These are phyloP conservation scores for Tanacetum coccineum DNA, from an alignment of 129 eudicot species.

Conservation along the genomic window DNA sequence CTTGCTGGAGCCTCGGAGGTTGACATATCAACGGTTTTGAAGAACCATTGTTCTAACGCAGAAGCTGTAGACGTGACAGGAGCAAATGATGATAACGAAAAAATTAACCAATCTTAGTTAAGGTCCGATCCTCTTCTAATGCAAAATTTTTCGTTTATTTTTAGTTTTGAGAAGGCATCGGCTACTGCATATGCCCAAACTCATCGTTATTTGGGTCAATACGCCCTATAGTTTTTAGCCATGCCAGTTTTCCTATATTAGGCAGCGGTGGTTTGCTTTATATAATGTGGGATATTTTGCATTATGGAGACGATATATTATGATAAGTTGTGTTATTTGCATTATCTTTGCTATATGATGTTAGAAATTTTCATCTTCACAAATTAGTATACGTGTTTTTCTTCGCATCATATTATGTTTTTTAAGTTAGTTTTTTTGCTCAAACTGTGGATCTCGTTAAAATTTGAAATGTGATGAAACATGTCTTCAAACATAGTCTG, in stretches of 20 bases:
- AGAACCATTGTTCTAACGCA: slow-evolving; percentile 66
- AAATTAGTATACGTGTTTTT: not conserved
- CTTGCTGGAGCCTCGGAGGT: slow-evolving; percentile 67
- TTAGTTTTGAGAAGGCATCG: too few species aligned
- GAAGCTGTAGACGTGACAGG: slow-evolving; percentile 23
- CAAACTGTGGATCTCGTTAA: not conserved
- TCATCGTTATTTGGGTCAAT: not conserved
- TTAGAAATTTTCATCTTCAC: not conserved
- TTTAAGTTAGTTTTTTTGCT: not conserved
- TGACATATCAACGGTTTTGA: slow-evolving; percentile 64
- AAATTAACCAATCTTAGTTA: too few species aligned
- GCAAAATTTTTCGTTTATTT: too few species aligned
- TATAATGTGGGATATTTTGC: not conserved
- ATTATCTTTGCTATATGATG: not conserved
- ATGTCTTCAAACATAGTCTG: not conserved
- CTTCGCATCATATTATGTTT: not conserved
- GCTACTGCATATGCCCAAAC: not conserved
- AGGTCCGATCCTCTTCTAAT: too few species aligned
- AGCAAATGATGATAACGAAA: too few species aligned
- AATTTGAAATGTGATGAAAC: not conserved
- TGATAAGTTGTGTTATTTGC: slow-evolving; percentile 12
- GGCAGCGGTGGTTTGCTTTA: not conserved
- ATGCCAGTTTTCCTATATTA: slow-evolving; percentile 9
- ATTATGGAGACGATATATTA: not conserved
- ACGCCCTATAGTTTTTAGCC: not conserved